These are phyloP conservation scores for thale cress (Arabidopsis thaliana) DNA, from an alignment of 345 rosid species.

Conservation along the genomic window DNA sequence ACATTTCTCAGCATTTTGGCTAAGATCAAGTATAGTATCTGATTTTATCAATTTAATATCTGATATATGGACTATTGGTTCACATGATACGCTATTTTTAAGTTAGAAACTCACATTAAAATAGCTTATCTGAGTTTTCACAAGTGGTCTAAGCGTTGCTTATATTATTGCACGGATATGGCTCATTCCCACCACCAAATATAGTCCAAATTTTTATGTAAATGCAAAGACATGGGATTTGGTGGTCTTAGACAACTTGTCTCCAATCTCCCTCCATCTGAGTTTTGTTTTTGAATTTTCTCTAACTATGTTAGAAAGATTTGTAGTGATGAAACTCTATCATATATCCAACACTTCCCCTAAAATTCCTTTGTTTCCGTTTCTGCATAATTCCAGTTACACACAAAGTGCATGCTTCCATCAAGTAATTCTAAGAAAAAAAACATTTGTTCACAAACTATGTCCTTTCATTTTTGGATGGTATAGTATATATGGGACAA, in stretches of 20 bases:
- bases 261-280: not conserved
- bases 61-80: slow-evolving; percentile 45
- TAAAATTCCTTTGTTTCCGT: not conserved
- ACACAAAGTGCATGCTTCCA: slow-evolving; percentile 21
- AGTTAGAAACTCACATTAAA: not conserved
- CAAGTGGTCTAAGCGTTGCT: slow-evolving; percentile 30
- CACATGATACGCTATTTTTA: slow-evolving; percentile 24
- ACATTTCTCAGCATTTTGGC: slow-evolving; percentile 70
- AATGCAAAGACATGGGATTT: no score
- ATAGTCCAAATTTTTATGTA: not conserved
- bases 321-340: not conserved
- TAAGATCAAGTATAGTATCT: slow-evolving; percentile 68
- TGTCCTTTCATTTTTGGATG: no score
- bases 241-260: no score
- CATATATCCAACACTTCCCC: slow-evolving; percentile 8
- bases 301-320: not conserved
- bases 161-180: slow-evolving; percentile 23
- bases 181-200: slow-evolving; percentile 21
- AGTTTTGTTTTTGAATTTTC: not conserved
- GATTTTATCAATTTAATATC: slow-evolving; percentile 67
- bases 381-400: slow-evolving; percentile 19
- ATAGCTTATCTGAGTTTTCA: slow-evolving; percentile 20
- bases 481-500: no score
- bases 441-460: not conserved
- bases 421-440: not conserved